Conservation (phyloP, 2,329 filamentous ascomycete species). For the Ciborinia camelliae region DNA sequence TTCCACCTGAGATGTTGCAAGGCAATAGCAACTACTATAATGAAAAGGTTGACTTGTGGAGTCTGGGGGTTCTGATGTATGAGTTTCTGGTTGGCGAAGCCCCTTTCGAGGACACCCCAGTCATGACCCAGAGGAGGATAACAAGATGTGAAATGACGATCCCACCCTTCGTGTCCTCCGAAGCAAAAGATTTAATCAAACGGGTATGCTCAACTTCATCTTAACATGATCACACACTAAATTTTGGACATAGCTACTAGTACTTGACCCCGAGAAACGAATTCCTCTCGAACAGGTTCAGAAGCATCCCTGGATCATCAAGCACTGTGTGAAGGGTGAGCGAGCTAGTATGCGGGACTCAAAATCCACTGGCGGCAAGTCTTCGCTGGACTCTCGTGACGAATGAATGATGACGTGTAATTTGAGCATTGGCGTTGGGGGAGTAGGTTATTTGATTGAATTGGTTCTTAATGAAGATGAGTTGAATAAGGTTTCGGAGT, state of each 20-base stretch:
- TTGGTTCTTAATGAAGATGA: conserved; percentile 23
- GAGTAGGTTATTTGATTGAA: conserved; percentile 12
- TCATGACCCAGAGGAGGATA: conserved; percentile 92
- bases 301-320: conserved; percentile 92
- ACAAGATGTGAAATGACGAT: conserved; percentile 87
- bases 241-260: conserved; percentile 60
- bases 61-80: conserved; percentile 88
- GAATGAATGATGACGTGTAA: conserved; percentile 34
- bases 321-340: conserved; percentile 67
- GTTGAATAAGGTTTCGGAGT: conserved; percentile 34
- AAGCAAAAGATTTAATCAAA: conserved; percentile 90
- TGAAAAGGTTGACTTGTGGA: conserved; percentile 97
- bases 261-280: conserved; percentile 89
- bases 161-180: conserved; percentile 82
- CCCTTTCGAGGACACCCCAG: conserved; percentile 91
- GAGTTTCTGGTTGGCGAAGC: conserved; percentile 96
- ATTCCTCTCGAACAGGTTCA: conserved; percentile 87
- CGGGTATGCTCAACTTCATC: conserved; percentile 53
- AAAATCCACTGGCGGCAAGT: conserved; percentile 37
- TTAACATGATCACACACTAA: conserved; percentile 26
- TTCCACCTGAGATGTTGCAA: conserved; percentile 96
- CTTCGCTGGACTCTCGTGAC: conserved; percentile 28
- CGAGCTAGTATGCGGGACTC: conserved; percentile 36
- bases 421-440: conserved; percentile 31
- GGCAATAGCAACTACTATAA: conserved; percentile 85